Evolutionary conservation across 768 basidiomycete species (phyloP).

Genomic region (Tephrocybe rancida): DNA sequence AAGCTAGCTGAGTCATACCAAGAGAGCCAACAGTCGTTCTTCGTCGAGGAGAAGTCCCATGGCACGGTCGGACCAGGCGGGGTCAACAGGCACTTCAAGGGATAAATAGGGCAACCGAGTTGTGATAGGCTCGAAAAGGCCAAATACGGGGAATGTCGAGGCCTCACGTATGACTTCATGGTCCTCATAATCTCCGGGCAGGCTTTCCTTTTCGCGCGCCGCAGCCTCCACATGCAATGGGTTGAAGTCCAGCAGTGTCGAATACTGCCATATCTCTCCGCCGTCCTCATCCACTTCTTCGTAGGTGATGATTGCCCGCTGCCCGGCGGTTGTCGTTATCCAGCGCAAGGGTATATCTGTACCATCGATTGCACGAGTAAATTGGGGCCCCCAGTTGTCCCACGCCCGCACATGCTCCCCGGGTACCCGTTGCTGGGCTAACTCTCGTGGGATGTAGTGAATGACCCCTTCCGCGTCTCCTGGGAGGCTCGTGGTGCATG

Average conservation of each 20-base stretch:
- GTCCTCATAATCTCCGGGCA: not conserved
- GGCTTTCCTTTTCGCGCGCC: not conserved
- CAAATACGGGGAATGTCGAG: not conserved
- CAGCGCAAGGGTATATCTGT: slow-evolving; percentile 8
- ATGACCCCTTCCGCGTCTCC: slow-evolving; percentile 3
- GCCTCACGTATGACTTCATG: not conserved
- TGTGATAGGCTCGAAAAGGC: slow-evolving; percentile 25
- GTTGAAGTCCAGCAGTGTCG: slow-evolving; percentile 12
- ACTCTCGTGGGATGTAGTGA: not conserved
- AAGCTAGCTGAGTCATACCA: slow-evolving; percentile 22
- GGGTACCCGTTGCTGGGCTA: not conserved
- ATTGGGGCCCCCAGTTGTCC: slow-evolving; percentile 21
- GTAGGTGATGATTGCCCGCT: slow-evolving; percentile 18
- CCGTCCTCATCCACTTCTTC: not conserved
- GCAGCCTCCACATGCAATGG: not conserved
- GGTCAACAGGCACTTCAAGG: slow-evolving; percentile 5
- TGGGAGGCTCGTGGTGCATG: not conserved
- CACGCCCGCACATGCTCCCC: slow-evolving; percentile 12
- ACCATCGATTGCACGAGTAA: slow-evolving; percentile 20
- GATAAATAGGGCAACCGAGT: slow-evolving; percentile 29
- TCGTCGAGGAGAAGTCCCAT: slow-evolving; percentile 41
- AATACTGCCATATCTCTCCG: not conserved
- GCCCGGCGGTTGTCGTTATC: slow-evolving; percentile 26
- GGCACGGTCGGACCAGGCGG: slow-evolving; percentile 15
- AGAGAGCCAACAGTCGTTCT: slow-evolving; percentile 37